phyloP scores from a whole-genome alignment of 176 grass and related monocot genomes.

The Carex cristatella region DNA sequence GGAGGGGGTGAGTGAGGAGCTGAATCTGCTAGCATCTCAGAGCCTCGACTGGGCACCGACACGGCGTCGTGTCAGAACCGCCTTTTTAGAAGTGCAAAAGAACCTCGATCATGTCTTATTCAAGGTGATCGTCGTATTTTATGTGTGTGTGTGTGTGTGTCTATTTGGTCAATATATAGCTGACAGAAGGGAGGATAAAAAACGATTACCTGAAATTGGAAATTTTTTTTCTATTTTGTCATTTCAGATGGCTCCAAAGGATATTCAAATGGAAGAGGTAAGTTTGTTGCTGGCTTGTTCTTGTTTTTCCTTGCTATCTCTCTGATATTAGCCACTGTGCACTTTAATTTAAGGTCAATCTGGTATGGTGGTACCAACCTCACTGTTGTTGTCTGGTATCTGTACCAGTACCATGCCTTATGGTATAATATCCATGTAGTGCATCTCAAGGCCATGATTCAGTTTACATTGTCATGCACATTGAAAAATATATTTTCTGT shows the following conservation, averaged over 20 bases:
- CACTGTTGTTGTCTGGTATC: background rate
- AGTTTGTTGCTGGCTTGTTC: background rate
- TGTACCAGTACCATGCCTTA: background rate
- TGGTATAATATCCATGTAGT: background rate
- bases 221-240: background rate
- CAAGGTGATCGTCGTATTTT: constrained; percentile 33
- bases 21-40: constrained; percentile 56
- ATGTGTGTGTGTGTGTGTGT: no score
- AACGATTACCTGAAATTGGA: background rate
- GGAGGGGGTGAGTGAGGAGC: constrained; percentile 70
- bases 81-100: constrained; percentile 61
- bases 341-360: background rate
- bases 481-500: background rate
- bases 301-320: background rate
- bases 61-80: constrained; percentile 50
- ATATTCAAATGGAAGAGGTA: constrained; percentile 82
- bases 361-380: background rate
- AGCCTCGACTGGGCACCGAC: constrained; percentile 77
- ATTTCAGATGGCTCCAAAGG: constrained; percentile 64
- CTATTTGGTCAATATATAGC: background rate
- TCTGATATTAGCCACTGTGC: background rate
- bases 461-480: background rate
- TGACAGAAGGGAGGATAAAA: background rate
- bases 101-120: constrained; percentile 83
- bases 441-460: background rate